Percentiles rank a stretch among this genome's conserved stretches.
Conservation (phyloP, 2,329 filamentous ascomycete genomes). For the Aureobasidium vineae region DNA sequence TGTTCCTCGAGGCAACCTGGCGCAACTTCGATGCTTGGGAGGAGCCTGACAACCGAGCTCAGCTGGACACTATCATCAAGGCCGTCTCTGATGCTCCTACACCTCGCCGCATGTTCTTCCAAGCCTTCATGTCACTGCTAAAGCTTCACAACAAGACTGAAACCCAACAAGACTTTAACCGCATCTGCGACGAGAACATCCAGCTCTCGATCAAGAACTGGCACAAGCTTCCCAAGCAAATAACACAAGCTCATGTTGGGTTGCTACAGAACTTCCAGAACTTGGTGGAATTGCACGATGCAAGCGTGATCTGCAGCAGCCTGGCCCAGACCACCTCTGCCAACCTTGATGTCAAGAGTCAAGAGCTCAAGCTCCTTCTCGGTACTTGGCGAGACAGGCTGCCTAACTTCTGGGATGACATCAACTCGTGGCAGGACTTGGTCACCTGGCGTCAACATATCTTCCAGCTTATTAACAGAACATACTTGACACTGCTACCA, state of each 20-base stretch:
- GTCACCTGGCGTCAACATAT: conserved; percentile 99
- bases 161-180: conserved; percentile 73
- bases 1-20: conserved; percentile 94
- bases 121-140: conserved; percentile 94
- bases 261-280: conserved; percentile 98
- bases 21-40: conserved; percentile 95
- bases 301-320: conserved; percentile 92
- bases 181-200: conserved; percentile 93
- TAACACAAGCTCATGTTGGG: conserved; percentile 93
- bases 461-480: conserved; percentile 93
- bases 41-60: conserved; percentile 78
- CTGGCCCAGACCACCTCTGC: conserved; percentile 76
- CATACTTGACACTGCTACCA: conserved; percentile 82
- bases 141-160: conserved; percentile 93
- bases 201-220: conserved; percentile 97
- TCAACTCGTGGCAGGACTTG: conserved; percentile 97
- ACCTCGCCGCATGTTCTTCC: conserved; percentile 91
- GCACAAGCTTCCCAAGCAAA: conserved; percentile 92
- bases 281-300: conserved; percentile 94
- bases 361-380: conserved; percentile 89
- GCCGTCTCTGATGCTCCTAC: conserved; percentile 97
- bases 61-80: conserved; percentile 90
- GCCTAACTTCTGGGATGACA: conserved; percentile 99
- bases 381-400: conserved; percentile 94
- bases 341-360: conserved; percentile 91